Conservation (phyloP, 1,284 basidiomycete genomes). For the Megacollybia platyphylla region DNA sequence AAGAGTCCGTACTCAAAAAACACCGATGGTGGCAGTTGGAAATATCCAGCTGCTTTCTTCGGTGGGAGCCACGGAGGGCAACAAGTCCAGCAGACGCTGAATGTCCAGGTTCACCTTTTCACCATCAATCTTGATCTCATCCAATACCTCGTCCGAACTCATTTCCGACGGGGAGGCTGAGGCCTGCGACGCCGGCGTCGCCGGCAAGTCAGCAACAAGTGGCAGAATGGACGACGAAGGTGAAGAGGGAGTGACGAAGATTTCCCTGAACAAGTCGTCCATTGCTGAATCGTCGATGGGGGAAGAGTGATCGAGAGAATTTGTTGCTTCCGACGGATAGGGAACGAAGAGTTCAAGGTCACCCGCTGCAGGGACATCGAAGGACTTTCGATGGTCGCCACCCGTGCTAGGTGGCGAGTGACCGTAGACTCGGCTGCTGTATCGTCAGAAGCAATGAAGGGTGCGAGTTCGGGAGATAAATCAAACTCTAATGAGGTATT, state of each 20-base stretch:
- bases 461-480: conserved; percentile 7
- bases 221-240: conserved; percentile 11
- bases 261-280: conserved; percentile 55
- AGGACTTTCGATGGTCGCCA: conserved; percentile 62
- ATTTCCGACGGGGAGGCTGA: background rate
- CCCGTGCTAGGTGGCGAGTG: conserved; percentile 92
- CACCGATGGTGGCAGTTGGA: conserved; percentile 10
- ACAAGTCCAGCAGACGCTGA: conserved; percentile 46
- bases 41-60: conserved; percentile 15
- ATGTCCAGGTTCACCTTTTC: conserved; percentile 26
- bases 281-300: conserved; percentile 41
- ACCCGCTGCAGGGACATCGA: conserved; percentile 81
- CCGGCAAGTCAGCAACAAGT: conserved; percentile 12
- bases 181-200: background rate
- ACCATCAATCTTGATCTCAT: conserved; percentile 7
- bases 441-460: background rate
- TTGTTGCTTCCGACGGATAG: conserved; percentile 9
- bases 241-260: conserved; percentile 44
- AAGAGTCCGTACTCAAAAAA: conserved; percentile 3
- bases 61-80: conserved; percentile 18
- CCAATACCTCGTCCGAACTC: conserved; percentile 2
- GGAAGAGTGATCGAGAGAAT: conserved; percentile 7
- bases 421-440: conserved; percentile 29
- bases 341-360: conserved; percentile 28
- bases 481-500: conserved; percentile 22